Conservation (phyloP, 2,329 filamentous ascomycete species). For the Tricladium varicosporioides region DNA sequence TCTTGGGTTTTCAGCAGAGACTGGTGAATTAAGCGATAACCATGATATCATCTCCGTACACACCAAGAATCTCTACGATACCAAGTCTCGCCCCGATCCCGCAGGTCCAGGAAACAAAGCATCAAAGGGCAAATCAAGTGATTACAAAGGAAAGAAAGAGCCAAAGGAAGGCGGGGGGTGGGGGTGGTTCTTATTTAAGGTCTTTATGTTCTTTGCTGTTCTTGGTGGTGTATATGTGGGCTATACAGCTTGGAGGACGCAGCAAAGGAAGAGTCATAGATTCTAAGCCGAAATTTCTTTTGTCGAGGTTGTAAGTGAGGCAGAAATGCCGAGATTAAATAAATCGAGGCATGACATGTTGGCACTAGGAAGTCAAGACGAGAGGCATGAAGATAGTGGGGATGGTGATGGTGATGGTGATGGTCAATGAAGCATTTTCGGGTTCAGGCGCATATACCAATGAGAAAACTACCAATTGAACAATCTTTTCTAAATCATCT, state of each 20-base stretch:
- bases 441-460: neutral
- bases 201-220: conserved; percentile 70
- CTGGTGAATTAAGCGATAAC: conserved; percentile 94
- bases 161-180: conserved; percentile 49
- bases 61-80: conserved; percentile 84
- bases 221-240: conserved; percentile 78
- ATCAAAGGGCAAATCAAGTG: conserved; percentile 14
- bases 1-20: conserved; percentile 81
- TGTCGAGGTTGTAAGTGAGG: neutral
- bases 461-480: neutral
- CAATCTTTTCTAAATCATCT: neutral
- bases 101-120: conserved; percentile 59
- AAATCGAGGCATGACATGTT: too few species aligned
- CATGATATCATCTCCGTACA: conserved; percentile 90
- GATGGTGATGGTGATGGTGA: neutral
- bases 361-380: neutral
- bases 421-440: conserved; percentile 10
- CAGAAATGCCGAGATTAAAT: neutral
- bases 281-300: conserved; percentile 23
- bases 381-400: neutral
- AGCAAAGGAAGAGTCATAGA: conserved; percentile 32
- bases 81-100: conserved; percentile 38
- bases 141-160: conserved; percentile 18
- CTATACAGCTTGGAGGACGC: conserved; percentile 74
- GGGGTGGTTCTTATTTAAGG: conserved; percentile 77